phyloP scores from a whole-genome alignment of 2,329 filamentous ascomycete species.

The Colletotrichum sidae region DNA sequence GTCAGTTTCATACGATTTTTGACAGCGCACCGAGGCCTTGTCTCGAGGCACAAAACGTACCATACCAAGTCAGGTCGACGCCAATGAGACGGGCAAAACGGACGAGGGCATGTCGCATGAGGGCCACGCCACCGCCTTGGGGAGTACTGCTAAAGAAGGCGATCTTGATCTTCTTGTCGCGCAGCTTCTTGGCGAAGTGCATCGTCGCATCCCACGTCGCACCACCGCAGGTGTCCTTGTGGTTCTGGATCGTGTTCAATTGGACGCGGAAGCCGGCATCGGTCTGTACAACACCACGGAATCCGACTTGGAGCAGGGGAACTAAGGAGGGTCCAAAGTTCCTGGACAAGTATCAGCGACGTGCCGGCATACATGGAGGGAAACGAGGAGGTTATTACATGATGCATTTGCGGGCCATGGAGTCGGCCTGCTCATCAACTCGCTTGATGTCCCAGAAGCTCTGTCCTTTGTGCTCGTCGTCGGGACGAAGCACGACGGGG shows the following conservation, averaged over 20 bases:
- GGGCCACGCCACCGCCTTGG: constrained; percentile 83
- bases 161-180: constrained; percentile 72
- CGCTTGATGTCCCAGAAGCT: constrained; percentile 65
- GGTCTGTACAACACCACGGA: constrained; percentile 76
- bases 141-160: constrained; percentile 86
- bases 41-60: constrained; percentile 48
- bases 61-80: constrained; percentile 80
- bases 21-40: background rate
- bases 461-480: constrained; percentile 55
- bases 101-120: constrained; percentile 84
- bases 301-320: constrained; percentile 76
- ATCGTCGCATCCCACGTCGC: constrained; percentile 75
- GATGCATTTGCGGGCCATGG: constrained; percentile 82
- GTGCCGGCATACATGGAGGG: too few relatives aligned
- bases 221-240: constrained; percentile 69
- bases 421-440: constrained; percentile 86
- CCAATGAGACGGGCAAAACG: constrained; percentile 75
- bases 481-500: constrained; percentile 71
- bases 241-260: constrained; percentile 67
- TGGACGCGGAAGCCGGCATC: constrained; percentile 74
- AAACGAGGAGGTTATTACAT: constrained; percentile 60
- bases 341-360: constrained; percentile 50
- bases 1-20: constrained; percentile 32
- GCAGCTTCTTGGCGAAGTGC: constrained; percentile 72
- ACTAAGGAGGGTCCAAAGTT: constrained; percentile 79